Conservation (phyloP, 345 rosid genomes). For the Gossypium anomalum region DNA sequence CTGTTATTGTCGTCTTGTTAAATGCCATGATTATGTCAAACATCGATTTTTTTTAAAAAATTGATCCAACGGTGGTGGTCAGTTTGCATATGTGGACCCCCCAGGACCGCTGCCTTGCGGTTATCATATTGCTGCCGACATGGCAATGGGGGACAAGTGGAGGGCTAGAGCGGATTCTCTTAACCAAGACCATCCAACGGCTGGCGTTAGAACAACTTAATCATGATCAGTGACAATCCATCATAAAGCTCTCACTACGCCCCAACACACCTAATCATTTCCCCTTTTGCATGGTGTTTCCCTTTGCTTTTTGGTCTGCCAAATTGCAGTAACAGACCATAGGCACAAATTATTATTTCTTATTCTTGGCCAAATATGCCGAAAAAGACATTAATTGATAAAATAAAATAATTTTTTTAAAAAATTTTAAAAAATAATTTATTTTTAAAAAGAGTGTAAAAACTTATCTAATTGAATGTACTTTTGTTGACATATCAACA, state of each 20-base stretch:
- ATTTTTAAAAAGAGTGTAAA: too few relatives aligned
- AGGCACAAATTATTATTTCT: slow-evolving; percentile 1
- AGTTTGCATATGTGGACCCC: neutral
- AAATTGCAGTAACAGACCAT: slow-evolving; percentile 9
- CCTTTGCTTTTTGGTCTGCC: slow-evolving; percentile 37
- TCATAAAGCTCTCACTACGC: slow-evolving; percentile 10
- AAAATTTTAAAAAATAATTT: too few relatives aligned
- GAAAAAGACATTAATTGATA: too few relatives aligned
- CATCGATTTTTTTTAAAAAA: neutral
- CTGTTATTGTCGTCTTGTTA: slow-evolving; percentile 11
- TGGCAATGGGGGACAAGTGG: slow-evolving; percentile 13
- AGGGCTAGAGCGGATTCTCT: slow-evolving; percentile 19
- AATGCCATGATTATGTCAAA: neutral
- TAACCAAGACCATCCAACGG: slow-evolving; percentile 22
- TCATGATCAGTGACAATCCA: slow-evolving; percentile 33
- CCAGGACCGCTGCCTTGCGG: slow-evolving; percentile 16
- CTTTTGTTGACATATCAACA: too few relatives aligned
- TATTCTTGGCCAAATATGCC: too few relatives aligned
- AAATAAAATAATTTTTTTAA: too few relatives aligned
- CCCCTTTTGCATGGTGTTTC: slow-evolving; percentile 27
- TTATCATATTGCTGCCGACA: slow-evolving; percentile 40
- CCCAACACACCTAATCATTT: slow-evolving; percentile 29
- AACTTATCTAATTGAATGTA: accelerated
- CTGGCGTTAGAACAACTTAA: slow-evolving; percentile 18
- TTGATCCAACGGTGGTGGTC: neutral